Evolutionary conservation across 2,329 filamentous ascomycete genomes (phyloP), one percentile per base, ranked within the genome.

Genomic region (Penicillium sp.): DNA sequence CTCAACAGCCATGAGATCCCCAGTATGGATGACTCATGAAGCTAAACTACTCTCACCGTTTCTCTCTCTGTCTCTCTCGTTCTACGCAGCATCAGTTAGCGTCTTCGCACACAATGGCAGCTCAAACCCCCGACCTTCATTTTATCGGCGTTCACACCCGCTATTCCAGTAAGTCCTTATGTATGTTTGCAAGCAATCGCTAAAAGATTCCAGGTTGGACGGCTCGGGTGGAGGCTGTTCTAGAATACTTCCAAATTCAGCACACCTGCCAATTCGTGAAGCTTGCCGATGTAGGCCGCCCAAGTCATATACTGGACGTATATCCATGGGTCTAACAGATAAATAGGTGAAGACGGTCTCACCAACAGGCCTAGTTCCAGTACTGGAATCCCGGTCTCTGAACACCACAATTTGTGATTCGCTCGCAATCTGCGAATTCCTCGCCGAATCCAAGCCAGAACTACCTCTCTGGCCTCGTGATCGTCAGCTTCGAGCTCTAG

Each of bases 171-270:
- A 64, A 47, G 65, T 43, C 42, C 13, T 16, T 1, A 13, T 10
- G 44, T 9, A 47, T 29, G 10, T 5, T 22, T 29, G 24, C 2
- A 10, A 24, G 14, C 27, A 26, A 22, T 29, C 22, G 47, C 19
- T 44, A 37, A 47, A 13, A n/a, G 10, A 21, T 42, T 22, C n/a
- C 21, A 74, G 71, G 71, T 54, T 74, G 71, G 72, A 73, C 71
- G 19, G 60, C 65, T 2, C 70, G 72, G 21, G 68, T 74, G 5
- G 69, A 71, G 37, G 62, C 66, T 4, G 63, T 74, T 9, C 54
- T 74, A 35, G 68, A 74, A 50, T 74, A 74, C 58, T 74, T 74
- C 54, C 53, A 67, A 14, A 73, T 74, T 24, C 67, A 67, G 4
- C 62, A 74, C 53, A 65, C 65, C 0, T 48, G 52, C 13, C 56